Conservation (phyloP, 2,329 filamentous ascomycete genomes). For the Penicillium freii region DNA sequence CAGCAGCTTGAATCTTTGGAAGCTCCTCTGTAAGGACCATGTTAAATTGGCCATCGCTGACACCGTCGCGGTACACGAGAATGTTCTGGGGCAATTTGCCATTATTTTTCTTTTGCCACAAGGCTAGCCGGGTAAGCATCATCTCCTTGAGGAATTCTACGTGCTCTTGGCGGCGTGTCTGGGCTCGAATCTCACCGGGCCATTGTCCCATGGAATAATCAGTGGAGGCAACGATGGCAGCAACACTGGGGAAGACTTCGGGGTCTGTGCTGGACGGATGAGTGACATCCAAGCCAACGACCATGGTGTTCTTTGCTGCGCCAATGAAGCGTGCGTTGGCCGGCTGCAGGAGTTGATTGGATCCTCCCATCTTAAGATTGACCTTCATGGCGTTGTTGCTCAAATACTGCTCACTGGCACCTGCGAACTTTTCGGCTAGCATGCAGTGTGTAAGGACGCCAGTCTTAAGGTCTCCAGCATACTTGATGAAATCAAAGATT, state of each 20-base stretch:
- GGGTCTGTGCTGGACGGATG: slow-evolving; percentile 68
- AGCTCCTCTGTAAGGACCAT: slow-evolving; percentile 67
- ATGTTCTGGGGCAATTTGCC: slow-evolving; percentile 64
- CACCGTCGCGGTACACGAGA: slow-evolving; percentile 81
- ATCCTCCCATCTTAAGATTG: slow-evolving; percentile 73
- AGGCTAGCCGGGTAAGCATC: slow-evolving; percentile 59
- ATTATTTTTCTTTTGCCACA: slow-evolving; percentile 62
- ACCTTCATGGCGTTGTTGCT: slow-evolving; percentile 72
- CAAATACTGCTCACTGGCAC: slow-evolving; percentile 50
- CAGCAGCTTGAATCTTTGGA: slow-evolving; percentile 53
- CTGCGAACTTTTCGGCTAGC: slow-evolving; percentile 49
- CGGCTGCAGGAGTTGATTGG: slow-evolving; percentile 62
- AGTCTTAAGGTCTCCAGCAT: slow-evolving; percentile 58
- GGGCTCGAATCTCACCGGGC: slow-evolving; percentile 64
- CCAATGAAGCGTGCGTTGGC: slow-evolving; percentile 56
- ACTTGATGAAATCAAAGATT: slow-evolving; percentile 65
- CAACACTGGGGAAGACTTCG: slow-evolving; percentile 66
- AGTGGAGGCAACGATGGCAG: slow-evolving; percentile 72
- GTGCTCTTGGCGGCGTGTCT: slow-evolving; percentile 60
- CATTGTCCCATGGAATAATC: slow-evolving; percentile 70
- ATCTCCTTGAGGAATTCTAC: slow-evolving; percentile 59
- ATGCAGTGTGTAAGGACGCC: slow-evolving; percentile 68
- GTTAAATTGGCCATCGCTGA: slow-evolving; percentile 78
- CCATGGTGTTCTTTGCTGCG: slow-evolving; percentile 67
- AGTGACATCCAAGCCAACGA: slow-evolving; percentile 83